A percentile compares a stretch with the other conserved stretches of the same genome.
phyloP scores from a whole-genome alignment of 768 basidiomycete species.

The Rhodocollybia butyracea region DNA sequence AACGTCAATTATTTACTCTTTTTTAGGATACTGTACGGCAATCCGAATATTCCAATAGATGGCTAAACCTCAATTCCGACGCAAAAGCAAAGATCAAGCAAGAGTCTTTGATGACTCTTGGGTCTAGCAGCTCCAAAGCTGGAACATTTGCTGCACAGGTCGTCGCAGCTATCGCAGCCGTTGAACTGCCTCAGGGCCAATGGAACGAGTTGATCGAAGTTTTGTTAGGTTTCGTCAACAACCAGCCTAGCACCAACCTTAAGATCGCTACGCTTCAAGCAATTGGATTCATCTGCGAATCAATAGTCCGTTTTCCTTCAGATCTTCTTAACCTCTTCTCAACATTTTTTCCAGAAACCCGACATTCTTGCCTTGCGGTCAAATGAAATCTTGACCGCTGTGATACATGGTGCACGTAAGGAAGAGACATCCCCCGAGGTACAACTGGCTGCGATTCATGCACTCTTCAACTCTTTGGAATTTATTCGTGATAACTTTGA shows the following conservation, averaged over 20 bases:
- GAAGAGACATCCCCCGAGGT: constrained; percentile 91
- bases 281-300: constrained; percentile 97
- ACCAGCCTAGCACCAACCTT: constrained; percentile 61
- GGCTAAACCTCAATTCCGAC: constrained; percentile 71
- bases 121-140: constrained; percentile 65
- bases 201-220: constrained; percentile 91
- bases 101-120: constrained; percentile 79
- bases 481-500: constrained; percentile 98
- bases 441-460: constrained; percentile 89
- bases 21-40: constrained; percentile 73
- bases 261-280: constrained; percentile 88
- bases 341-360: constrained; percentile 68
- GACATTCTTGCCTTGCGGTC: constrained; percentile 85
- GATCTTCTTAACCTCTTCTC: constrained; percentile 10
- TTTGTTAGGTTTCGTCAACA: constrained; percentile 83
- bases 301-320: constrained; percentile 61
- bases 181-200: constrained; percentile 84
- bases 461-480: constrained; percentile 92
- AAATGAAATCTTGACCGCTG: constrained; percentile 97
- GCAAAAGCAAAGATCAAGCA: constrained; percentile 84
- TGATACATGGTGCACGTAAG: constrained; percentile 96
- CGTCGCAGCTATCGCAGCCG: constrained; percentile 89
- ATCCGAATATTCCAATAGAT: constrained; percentile 71
- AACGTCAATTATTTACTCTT: neutral
- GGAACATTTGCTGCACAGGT: constrained; percentile 91